A percentile compares a stretch with the other conserved stretches of the same genome.
phyloP scores from a whole-genome alignment of 441 rosid genomes.

The Biscutella auriculata region DNA sequence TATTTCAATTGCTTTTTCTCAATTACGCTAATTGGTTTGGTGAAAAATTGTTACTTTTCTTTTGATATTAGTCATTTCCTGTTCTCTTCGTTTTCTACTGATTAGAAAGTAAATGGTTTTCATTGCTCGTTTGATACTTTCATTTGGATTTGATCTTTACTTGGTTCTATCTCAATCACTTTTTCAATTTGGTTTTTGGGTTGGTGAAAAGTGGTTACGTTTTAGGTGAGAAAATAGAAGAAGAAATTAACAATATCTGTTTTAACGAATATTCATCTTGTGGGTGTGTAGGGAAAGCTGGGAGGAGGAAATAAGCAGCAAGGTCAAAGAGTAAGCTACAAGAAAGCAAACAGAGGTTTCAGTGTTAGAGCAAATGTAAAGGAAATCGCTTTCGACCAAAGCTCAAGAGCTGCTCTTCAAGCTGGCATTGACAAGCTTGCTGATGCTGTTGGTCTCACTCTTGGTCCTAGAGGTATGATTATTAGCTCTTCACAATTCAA shows the following conservation, averaged over 20 bases:
- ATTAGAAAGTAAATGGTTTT: not conserved
- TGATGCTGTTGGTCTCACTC: slow-evolving; percentile 85
- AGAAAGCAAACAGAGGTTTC: slow-evolving; percentile 41
- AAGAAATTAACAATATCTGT: not conserved
- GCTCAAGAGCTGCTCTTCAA: slow-evolving; percentile 75
- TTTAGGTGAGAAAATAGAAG: not conserved
- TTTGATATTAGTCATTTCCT: too few relatives aligned
- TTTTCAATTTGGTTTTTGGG: not conserved
- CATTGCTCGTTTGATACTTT: not conserved
- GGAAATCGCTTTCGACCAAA: slow-evolving; percentile 84
- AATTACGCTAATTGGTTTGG: too few relatives aligned
- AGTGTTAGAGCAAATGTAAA: slow-evolving; percentile 68
- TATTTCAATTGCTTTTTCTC: too few relatives aligned
- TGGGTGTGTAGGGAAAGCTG: slow-evolving; percentile 32
- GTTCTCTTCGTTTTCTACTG: too few relatives aligned
- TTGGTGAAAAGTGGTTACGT: not conserved
- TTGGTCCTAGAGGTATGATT: slow-evolving; percentile 83
- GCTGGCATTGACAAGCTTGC: slow-evolving; percentile 90
- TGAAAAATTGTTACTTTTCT: too few relatives aligned
- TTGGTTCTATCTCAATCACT: not conserved
- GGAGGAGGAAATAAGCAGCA: slow-evolving; percentile 40
- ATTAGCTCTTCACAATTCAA: not conserved
- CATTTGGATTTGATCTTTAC: not conserved
- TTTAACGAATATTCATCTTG: not conserved
- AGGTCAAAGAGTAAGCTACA: slow-evolving; percentile 42